Percentiles rank a stretch among this genome's conserved stretches.
phyloP scores from a whole-genome alignment of 768 basidiomycete species.

The Lactarius trivialis region DNA sequence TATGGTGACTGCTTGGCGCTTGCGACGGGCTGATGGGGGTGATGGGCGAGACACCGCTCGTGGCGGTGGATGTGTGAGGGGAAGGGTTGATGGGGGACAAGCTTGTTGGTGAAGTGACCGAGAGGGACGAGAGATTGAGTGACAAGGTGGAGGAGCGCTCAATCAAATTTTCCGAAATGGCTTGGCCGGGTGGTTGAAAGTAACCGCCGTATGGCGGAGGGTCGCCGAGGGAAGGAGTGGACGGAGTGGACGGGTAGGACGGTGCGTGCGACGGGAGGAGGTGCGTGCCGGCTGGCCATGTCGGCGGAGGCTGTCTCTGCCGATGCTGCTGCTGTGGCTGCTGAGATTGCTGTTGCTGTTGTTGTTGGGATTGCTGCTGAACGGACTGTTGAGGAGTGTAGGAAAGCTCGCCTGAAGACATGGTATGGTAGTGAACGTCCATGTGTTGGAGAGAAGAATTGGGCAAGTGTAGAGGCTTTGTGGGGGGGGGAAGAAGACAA shows the following conservation, averaged over 20 bases:
- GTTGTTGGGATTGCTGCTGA: slow-evolving; percentile 23
- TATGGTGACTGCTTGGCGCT: slow-evolving; percentile 38
- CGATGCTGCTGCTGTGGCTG: slow-evolving; percentile 5
- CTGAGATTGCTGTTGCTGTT: slow-evolving; percentile 2
- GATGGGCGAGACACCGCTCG: slow-evolving; percentile 35
- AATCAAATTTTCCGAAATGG: slow-evolving; percentile 24
- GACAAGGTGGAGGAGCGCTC: slow-evolving; percentile 42
- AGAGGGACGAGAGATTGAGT: slow-evolving; percentile 61
- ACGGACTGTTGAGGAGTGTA: slow-evolving; percentile 29
- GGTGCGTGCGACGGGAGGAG: slow-evolving; percentile 23
- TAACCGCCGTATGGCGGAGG: slow-evolving; percentile 23
- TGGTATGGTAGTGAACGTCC: slow-evolving; percentile 27
- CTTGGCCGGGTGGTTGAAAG: slow-evolving; percentile 22
- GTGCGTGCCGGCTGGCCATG: slow-evolving; percentile 24
- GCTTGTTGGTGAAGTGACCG: slow-evolving; percentile 59
- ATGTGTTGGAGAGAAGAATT: slow-evolving; percentile 21
- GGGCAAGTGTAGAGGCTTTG: slow-evolving; percentile 7
- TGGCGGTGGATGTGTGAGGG: slow-evolving; percentile 33
- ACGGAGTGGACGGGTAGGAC: slow-evolving; percentile 18
- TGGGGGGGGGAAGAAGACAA: slow-evolving; percentile 6
- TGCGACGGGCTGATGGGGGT: slow-evolving; percentile 56
- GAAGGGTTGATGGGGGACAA: slow-evolving; percentile 56
- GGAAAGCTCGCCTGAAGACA: slow-evolving; percentile 29
- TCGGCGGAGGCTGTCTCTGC: slow-evolving; percentile 29
- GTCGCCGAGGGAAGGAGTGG: slow-evolving; percentile 23